Conservation (phyloP, 2,329 filamentous ascomycete species). For the Albophoma yamanashiensis region DNA sequence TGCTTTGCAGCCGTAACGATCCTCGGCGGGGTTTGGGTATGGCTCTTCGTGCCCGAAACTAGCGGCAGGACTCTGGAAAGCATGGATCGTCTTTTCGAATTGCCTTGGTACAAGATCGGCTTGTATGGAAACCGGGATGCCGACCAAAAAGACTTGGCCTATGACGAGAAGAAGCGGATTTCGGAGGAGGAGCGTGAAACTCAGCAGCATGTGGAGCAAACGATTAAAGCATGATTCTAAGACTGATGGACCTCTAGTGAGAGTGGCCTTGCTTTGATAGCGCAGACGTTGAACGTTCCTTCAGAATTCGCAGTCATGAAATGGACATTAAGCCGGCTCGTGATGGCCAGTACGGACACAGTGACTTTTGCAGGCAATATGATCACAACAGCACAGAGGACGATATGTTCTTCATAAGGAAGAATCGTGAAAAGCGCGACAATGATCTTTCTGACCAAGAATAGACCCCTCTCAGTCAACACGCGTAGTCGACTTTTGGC, state of each 20-base stretch:
- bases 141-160: conserved; percentile 30
- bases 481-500: not conserved
- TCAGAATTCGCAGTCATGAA: not conserved
- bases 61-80: conserved; percentile 54
- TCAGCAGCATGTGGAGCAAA: conserved; percentile 24
- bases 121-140: conserved; percentile 41
- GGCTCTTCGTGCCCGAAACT: conserved; percentile 63
- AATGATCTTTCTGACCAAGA: not conserved
- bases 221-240: conserved; percentile 2
- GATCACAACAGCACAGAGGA: no score
- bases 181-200: conserved; percentile 19
- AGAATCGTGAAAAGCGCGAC: no score
- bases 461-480: not conserved
- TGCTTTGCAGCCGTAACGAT: conserved; percentile 61
- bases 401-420: no score
- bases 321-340: not conserved
- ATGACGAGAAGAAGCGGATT: conserved; percentile 32
- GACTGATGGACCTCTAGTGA: not conserved
- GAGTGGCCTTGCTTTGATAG: not conserved
- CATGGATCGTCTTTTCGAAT: conserved; percentile 61
- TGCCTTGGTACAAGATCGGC: conserved; percentile 69
- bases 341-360: not conserved
- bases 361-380: not conserved
- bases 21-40: conserved; percentile 59
- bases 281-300: not conserved